A percentile compares a stretch with the other conserved stretches of the same genome.
These are phyloP conservation scores for Aquanectria penicillioides DNA, from an alignment of 2,329 filamentous ascomycete genomes.

Conservation along the genomic window DNA sequence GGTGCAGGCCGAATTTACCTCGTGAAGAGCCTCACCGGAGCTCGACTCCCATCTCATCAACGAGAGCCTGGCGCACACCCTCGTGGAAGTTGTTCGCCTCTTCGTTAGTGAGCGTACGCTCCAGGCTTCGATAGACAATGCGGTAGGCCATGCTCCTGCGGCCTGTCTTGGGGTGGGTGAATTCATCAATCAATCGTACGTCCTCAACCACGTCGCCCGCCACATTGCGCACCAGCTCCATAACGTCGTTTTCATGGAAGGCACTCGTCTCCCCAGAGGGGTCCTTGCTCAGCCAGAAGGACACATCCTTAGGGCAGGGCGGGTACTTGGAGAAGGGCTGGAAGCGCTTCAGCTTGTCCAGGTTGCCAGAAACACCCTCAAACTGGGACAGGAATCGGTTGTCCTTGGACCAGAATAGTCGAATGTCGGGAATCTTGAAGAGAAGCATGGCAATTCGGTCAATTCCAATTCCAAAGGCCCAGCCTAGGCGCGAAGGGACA, in stretches of 20 bases:
- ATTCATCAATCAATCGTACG: slow-evolving; percentile 85
- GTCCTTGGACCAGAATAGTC: slow-evolving; percentile 94
- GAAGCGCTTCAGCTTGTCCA: slow-evolving; percentile 69
- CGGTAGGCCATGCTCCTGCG: slow-evolving; percentile 89
- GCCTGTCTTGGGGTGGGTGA: slow-evolving; percentile 86
- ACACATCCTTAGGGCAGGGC: slow-evolving; percentile 88
- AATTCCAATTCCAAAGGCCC: slow-evolving; percentile 95
- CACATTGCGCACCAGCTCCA: slow-evolving; percentile 90
- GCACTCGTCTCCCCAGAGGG: slow-evolving; percentile 56
- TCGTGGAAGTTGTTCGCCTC: slow-evolving; percentile 83
- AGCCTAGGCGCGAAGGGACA: slow-evolving; percentile 80
- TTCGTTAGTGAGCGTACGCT: slow-evolving; percentile 86
- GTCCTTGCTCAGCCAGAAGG: slow-evolving; percentile 80
- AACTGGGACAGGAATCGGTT: slow-evolving; percentile 90
- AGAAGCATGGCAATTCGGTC: slow-evolving; percentile 98
- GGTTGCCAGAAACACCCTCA: slow-evolving; percentile 64
- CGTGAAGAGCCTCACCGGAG: slow-evolving; percentile 41
- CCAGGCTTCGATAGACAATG: slow-evolving; percentile 92
- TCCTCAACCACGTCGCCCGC: slow-evolving; percentile 89
- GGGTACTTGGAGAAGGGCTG: slow-evolving; percentile 92
- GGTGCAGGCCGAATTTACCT: background rate
- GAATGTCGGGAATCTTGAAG: slow-evolving; percentile 95
- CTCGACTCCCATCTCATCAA: slow-evolving; percentile 80
- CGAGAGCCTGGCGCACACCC: slow-evolving; percentile 71
- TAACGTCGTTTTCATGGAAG: slow-evolving; percentile 96